phyloP scores from a whole-genome alignment of 2,329 filamentous ascomycete species.

The Akanthomyces dipterigenus region DNA sequence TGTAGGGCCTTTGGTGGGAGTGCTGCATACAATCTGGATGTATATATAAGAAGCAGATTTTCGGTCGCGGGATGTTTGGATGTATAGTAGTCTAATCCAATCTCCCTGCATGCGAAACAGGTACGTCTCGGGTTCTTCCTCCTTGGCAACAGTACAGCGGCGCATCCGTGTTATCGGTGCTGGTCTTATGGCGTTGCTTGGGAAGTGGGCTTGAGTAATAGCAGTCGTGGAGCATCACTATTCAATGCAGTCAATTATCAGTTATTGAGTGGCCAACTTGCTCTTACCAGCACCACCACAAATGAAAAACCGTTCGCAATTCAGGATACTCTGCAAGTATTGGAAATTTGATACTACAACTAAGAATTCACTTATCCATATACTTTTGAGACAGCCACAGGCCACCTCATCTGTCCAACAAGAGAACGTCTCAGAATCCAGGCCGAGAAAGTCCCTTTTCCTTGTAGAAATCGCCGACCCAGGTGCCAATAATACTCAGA shows the following conservation, averaged over 20 bases:
- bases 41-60: not conserved
- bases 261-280: no score
- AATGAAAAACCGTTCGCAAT: no score
- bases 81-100: not conserved
- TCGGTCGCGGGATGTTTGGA: not conserved
- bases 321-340: no score
- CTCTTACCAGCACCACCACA: no score
- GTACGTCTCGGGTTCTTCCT: not conserved
- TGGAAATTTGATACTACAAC: no score
- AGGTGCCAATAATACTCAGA: slow-evolving; percentile 51
- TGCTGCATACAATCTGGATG: not conserved
- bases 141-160: not conserved
- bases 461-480: slow-evolving; percentile 51
- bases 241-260: no score
- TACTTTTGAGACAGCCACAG: no score
- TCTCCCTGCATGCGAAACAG: not conserved
- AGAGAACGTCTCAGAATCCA: not conserved
- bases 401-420: no score
- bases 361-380: no score
- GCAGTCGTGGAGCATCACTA: no score
- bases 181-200: slow-evolving; percentile 67
- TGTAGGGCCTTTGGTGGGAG: not conserved
- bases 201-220: slow-evolving; percentile 63
- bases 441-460: slow-evolving; percentile 9
- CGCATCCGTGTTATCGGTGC: slow-evolving; percentile 50